These are phyloP conservation scores for Globisporangium heterothallicum DNA, from an alignment of 352 stramenopile species.

Conservation along the genomic window DNA sequence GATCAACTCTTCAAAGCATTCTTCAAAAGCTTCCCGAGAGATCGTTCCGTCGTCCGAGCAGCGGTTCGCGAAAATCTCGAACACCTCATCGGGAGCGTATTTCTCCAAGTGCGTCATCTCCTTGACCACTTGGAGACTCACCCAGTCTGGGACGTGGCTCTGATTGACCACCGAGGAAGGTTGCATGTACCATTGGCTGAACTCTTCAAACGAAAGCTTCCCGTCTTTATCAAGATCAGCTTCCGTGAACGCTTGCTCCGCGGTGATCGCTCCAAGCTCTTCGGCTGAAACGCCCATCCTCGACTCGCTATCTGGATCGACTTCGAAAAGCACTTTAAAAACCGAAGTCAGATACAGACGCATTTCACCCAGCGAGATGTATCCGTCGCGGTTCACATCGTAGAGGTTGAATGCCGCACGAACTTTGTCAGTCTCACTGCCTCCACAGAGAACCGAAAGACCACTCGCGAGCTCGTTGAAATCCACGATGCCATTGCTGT, in stretches of 20 bases:
- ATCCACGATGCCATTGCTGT: slow-evolving; percentile 76
- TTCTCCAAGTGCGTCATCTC: slow-evolving; percentile 83
- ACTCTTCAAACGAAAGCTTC: slow-evolving; percentile 80
- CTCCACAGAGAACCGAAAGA: slow-evolving; percentile 73
- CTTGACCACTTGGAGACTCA: slow-evolving; percentile 75
- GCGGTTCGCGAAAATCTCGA: slow-evolving; percentile 83
- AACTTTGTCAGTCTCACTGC: slow-evolving; percentile 65
- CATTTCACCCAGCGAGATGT: slow-evolving; percentile 84
- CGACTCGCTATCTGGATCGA: slow-evolving; percentile 54
- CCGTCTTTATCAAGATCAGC: slow-evolving; percentile 74
- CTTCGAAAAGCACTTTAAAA: slow-evolving; percentile 85
- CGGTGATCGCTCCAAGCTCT: slow-evolving; percentile 69
- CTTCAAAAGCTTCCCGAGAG: slow-evolving; percentile 76
- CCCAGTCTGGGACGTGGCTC: slow-evolving; percentile 42
- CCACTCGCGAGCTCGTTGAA: slow-evolving; percentile 77
- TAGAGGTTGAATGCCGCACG: slow-evolving; percentile 83
- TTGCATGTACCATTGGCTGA: slow-evolving; percentile 75
- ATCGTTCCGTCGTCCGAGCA: slow-evolving; percentile 73
- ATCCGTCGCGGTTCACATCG: slow-evolving; percentile 84
- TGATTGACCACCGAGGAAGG: slow-evolving; percentile 23
- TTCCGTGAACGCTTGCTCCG: slow-evolving; percentile 76
- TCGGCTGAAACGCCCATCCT: slow-evolving; percentile 64
- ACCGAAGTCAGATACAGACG: slow-evolving; percentile 77
- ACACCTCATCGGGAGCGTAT: slow-evolving; percentile 77
- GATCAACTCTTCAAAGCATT: slow-evolving; percentile 81